A percentile compares a stretch with the other conserved stretches of the same genome.
phyloP scores from a whole-genome alignment of 2,329 filamentous ascomycete genomes.

The Alternaria atra region DNA sequence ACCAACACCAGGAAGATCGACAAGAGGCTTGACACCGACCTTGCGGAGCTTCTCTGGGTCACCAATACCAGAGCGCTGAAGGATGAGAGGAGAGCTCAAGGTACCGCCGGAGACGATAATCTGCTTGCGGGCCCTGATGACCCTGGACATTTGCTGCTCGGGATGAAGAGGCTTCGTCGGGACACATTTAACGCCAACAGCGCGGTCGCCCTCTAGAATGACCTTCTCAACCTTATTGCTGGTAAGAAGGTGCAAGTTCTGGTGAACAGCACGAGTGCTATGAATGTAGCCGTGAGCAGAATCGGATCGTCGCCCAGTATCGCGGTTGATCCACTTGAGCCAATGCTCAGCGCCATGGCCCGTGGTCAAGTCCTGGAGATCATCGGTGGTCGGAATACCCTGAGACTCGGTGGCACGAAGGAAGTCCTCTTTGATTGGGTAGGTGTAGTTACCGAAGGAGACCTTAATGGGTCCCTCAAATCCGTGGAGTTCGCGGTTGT shows the following conservation, averaged over 20 bases:
- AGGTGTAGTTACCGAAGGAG: slow-evolving; percentile 80
- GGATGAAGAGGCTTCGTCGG: slow-evolving; percentile 73
- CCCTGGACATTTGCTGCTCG: slow-evolving; percentile 60
- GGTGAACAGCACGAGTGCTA: slow-evolving; percentile 73
- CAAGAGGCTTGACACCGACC: slow-evolving; percentile 72
- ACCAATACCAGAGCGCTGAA: slow-evolving; percentile 78
- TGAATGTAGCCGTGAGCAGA: slow-evolving; percentile 82
- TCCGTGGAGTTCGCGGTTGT: slow-evolving; percentile 73
- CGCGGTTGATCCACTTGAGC: slow-evolving; percentile 83
- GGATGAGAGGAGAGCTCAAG: slow-evolving; percentile 75
- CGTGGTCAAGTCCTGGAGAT: slow-evolving; percentile 75
- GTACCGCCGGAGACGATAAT: slow-evolving; percentile 78
- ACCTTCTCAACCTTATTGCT: slow-evolving; percentile 83
- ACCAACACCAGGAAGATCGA: slow-evolving; percentile 77
- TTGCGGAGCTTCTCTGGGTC: slow-evolving; percentile 75
- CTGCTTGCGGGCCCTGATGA: slow-evolving; percentile 75
- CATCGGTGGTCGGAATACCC: slow-evolving; percentile 78
- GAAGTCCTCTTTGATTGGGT: slow-evolving; percentile 85
- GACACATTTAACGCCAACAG: slow-evolving; percentile 76
- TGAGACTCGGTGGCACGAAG: slow-evolving; percentile 75
- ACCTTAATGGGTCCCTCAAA: slow-evolving; percentile 84
- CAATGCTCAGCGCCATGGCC: slow-evolving; percentile 79
- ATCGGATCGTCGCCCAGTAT: slow-evolving; percentile 76
- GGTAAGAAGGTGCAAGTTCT: slow-evolving; percentile 75
- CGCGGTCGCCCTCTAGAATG: slow-evolving; percentile 75